Base-by-base conservation (phyloP, 495 filamentous ascomycete species). In the Parmelia sp. region DNA sequence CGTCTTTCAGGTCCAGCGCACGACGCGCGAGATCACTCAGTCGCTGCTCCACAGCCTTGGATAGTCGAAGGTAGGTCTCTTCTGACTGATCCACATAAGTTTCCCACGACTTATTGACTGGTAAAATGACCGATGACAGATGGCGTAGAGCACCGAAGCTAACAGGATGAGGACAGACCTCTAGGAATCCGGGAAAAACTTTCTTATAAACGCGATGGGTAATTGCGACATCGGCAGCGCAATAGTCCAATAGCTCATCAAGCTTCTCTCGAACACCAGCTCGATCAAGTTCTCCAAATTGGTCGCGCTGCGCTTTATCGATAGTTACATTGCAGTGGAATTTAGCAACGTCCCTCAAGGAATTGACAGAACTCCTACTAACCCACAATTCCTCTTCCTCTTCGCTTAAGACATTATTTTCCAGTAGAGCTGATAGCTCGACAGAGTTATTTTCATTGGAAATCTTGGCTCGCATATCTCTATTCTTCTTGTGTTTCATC, bases 381-480 rank as follows among this genome's bases (percentile, higher is more conserved):
- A 99, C 88, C 94, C 94, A 99, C 6, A 96, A 77, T 69, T 99
- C 94, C 69, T 96, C 92, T 64, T 92, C 90, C 66, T 96, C 90
- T 62, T 96, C 90, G 21, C 79, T 81, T 31, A 88, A 72, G 65
- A 83, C 79, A 53, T 81, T 84, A 62, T 82, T 86, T 49, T 88
- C 83, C 5, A 97, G 76, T 62, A 98, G 72, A 33, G 83, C 78
- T 23, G 87, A 80, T 25, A 96, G 75, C 67, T 94, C 92, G 23
- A 81, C 75, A 58, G 86, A 85, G 63, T 87, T 80, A 42, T 81
- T 87, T 62, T 90, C 88, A 60, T 75, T 86, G 19, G 88, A 83
- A 57, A 94, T 85, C 72, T 88, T 90, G 60, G 96, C 92, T 47
- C 90, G 79, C 56, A 96, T 70, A 67, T 96, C 92, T 68, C 87